These are phyloP conservation scores for Patellifolia procumbens DNA, from an alignment of 179 eudicot genomes.

Conservation along the genomic window DNA sequence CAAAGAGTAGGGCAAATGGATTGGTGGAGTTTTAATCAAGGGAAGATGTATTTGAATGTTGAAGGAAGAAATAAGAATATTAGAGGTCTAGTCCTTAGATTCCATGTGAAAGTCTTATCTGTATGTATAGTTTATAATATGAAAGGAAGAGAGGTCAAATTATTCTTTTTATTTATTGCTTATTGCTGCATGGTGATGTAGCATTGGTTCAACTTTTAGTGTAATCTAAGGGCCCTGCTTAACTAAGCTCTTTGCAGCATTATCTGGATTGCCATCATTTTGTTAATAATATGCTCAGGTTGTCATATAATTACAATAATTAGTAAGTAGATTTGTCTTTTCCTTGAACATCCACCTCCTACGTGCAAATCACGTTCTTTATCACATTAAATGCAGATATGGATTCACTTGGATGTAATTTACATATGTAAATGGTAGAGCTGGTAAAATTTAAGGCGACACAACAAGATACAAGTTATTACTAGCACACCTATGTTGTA, in stretches of 20 bases:
- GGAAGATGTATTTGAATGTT: slow-evolving; percentile 25
- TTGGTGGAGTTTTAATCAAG: slow-evolving; percentile 28
- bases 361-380: slow-evolving; percentile 5
- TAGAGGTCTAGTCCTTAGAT: slow-evolving; percentile 9
- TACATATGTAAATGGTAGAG: no score
- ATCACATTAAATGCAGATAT: background rate
- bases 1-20: slow-evolving; percentile 23
- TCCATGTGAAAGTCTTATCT: slow-evolving; percentile 30
- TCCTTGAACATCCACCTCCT: background rate
- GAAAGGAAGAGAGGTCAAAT: slow-evolving; percentile 13
- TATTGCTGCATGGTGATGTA: slow-evolving; percentile 6
- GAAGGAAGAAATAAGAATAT: background rate
- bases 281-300: background rate
- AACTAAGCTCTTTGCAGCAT: slow-evolving; percentile 4
- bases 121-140: background rate
- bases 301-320: background rate
- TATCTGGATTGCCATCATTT: slow-evolving; percentile 2
- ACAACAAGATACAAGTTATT: no score
- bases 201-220: slow-evolving; percentile 10
- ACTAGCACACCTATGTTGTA: no score
- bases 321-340: background rate
- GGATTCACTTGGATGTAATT: no score
- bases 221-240: slow-evolving; percentile 12
- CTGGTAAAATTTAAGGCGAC: no score
- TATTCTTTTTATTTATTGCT: background rate